Conservation (phyloP, 1,284 basidiomycete genomes). For the Porogramme epimiltina region DNA sequence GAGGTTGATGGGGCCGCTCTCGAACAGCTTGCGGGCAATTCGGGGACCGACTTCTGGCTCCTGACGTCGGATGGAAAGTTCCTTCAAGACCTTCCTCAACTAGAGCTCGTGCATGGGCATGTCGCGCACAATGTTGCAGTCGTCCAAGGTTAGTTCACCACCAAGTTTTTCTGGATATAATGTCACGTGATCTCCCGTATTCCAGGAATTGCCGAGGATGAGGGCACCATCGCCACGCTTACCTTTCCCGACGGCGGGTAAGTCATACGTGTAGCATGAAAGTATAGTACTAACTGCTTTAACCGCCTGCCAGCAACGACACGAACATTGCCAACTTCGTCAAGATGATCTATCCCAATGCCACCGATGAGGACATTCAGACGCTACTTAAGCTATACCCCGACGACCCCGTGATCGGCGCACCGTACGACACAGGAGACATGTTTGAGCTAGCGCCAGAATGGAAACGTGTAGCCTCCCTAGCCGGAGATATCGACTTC, state of each 20-base stretch:
- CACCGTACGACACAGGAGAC: conserved; percentile 50
- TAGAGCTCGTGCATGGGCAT: neutral
- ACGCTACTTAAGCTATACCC: conserved; percentile 46
- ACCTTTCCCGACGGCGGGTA: conserved; percentile 18
- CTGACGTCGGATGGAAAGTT: neutral
- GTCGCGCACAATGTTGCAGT: neutral
- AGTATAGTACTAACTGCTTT: too few relatives aligned
- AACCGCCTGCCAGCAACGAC: conserved; percentile 6
- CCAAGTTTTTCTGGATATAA: too few relatives aligned
- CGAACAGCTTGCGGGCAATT: neutral
- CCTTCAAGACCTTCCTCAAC: neutral
- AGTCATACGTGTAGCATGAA: too few relatives aligned
- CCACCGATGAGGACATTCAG: neutral
- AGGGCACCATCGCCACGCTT: conserved; percentile 30
- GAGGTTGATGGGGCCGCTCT: neutral
- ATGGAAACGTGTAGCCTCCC: conserved; percentile 44
- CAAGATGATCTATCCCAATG: conserved; percentile 1
- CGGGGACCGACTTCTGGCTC: neutral
- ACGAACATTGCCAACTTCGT: conserved; percentile 10
- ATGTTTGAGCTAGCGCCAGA: conserved; percentile 45
- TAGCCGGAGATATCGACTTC: conserved; percentile 37
- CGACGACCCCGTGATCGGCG: conserved; percentile 46
- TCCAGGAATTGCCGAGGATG: conserved; percentile 33
- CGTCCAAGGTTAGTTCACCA: neutral
- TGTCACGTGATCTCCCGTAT: neutral